phyloP scores from a whole-genome alignment of 2,329 filamentous ascomycete genomes.

The Neoascochyta sp. region DNA sequence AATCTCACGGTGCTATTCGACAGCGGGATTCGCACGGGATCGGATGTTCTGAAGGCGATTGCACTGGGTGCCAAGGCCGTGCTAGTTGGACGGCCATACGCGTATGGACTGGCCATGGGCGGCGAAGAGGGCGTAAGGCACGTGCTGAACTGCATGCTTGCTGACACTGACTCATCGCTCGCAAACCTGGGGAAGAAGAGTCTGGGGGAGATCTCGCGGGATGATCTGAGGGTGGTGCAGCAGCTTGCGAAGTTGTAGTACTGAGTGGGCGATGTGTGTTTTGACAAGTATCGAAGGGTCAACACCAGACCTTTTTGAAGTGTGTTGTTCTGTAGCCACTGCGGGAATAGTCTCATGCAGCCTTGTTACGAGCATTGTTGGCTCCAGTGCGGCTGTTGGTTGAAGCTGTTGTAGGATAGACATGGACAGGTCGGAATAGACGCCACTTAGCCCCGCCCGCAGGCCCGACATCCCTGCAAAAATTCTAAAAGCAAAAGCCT shows the following conservation, averaged over 20 bases:
- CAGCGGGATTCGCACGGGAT: constrained; percentile 35
- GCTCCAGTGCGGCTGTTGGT: too few species aligned
- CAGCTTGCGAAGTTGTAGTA: constrained; percentile 27
- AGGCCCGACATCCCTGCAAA: too few species aligned
- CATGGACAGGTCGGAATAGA: too few species aligned
- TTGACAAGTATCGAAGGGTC: too few species aligned
- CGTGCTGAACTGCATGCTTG: constrained; percentile 34
- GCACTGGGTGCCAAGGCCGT: constrained; percentile 38
- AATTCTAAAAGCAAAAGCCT: constrained; percentile 8
- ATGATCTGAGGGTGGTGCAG: constrained; percentile 28
- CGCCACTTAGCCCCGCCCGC: too few species aligned
- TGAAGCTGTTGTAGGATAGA: too few species aligned
- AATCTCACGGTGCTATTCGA: constrained; percentile 36
- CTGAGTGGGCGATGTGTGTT: too few species aligned
- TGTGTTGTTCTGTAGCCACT: too few species aligned
- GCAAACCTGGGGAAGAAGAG: constrained; percentile 32
- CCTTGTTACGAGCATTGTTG: too few species aligned
- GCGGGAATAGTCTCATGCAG: too few species aligned
- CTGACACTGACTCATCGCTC: constrained; percentile 30
- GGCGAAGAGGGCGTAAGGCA: constrained; percentile 39
- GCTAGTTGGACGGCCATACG: constrained; percentile 34
- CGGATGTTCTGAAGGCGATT: constrained; percentile 38
- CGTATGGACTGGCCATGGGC: constrained; percentile 38
- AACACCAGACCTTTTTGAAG: too few species aligned
- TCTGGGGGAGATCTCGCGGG: constrained; percentile 23